Percentiles rank a stretch among this genome's conserved stretches.
These are phyloP conservation scores for Pisolithus sp. DNA, from an alignment of 768 basidiomycete species.

Conservation along the genomic window DNA sequence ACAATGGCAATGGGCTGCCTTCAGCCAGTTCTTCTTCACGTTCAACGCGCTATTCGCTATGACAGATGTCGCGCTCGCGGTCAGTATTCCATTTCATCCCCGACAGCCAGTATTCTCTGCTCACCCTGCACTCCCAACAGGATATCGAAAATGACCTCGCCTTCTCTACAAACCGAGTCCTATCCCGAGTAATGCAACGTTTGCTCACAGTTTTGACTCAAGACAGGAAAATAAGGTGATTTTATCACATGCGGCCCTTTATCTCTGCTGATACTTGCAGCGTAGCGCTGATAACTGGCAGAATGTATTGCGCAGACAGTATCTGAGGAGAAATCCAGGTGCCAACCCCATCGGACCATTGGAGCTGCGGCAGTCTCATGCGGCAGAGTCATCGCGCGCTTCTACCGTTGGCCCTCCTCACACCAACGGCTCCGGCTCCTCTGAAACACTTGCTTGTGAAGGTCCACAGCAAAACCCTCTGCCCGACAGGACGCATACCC, in stretches of 20 bases:
- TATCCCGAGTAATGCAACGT: slow-evolving; percentile 70
- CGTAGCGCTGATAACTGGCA: slow-evolving; percentile 73
- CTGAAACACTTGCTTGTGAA: slow-evolving; percentile 7
- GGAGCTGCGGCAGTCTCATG: slow-evolving; percentile 17
- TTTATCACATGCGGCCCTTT: slow-evolving; percentile 15
- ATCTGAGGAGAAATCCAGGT: slow-evolving; percentile 62
- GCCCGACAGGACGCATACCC: not conserved
- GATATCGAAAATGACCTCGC: slow-evolving; percentile 76
- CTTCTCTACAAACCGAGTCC: slow-evolving; percentile 48
- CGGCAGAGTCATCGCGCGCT: slow-evolving; percentile 24
- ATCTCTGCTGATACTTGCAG: slow-evolving; percentile 11
- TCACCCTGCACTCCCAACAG: slow-evolving; percentile 33
- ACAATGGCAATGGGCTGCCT: slow-evolving; percentile 91
- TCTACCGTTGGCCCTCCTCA: slow-evolving; percentile 18
- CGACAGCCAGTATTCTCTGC: not conserved
- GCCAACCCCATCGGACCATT: slow-evolving; percentile 66
- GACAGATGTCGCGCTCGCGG: slow-evolving; percentile 61
- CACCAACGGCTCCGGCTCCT: not conserved
- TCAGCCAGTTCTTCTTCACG: slow-evolving; percentile 85
- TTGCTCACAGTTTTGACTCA: slow-evolving; percentile 70
- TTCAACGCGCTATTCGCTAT: slow-evolving; percentile 70
- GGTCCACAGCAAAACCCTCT: slow-evolving; percentile 6
- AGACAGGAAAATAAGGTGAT: slow-evolving; percentile 72
- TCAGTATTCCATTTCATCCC: slow-evolving; percentile 28
- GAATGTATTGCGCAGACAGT: slow-evolving; percentile 68